These are phyloP conservation scores for Heritiera littoralis DNA, from an alignment of 345 rosid genomes.

Conservation along the genomic window DNA sequence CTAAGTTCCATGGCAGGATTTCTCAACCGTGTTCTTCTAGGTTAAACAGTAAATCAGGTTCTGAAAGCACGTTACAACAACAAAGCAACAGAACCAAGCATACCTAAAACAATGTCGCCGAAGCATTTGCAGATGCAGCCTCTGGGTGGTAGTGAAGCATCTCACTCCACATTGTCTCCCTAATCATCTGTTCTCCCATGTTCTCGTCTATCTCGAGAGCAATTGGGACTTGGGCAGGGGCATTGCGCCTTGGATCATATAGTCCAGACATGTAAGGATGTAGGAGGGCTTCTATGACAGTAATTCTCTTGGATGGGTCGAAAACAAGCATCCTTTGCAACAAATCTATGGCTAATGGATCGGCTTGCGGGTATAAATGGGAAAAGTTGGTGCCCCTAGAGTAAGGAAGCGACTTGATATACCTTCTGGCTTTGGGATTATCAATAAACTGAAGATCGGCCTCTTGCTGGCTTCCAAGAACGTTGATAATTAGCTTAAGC, in stretches of 20 bases:
- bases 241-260: slow-evolving; percentile 60
- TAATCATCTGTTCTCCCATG: slow-evolving; percentile 52
- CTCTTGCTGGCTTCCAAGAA: slow-evolving; percentile 71
- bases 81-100: slow-evolving; percentile 14
- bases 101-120: slow-evolving; percentile 6
- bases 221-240: slow-evolving; percentile 76
- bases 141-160: slow-evolving; percentile 78
- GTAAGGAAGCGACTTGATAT: slow-evolving; percentile 67
- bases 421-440: slow-evolving; percentile 62
- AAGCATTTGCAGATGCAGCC: slow-evolving; percentile 38
- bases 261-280: slow-evolving; percentile 76
- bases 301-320: slow-evolving; percentile 75
- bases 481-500: slow-evolving; percentile 69
- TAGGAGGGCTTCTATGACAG: slow-evolving; percentile 70
- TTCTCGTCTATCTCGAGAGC: slow-evolving; percentile 65
- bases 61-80: not conserved
- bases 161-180: slow-evolving; percentile 86
- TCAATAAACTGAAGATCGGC: slow-evolving; percentile 76
- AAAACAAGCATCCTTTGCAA: slow-evolving; percentile 73
- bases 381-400: slow-evolving; percentile 57
- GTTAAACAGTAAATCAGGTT: slow-evolving; percentile 9
- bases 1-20: not conserved
- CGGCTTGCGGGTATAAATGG: slow-evolving; percentile 62
- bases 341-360: slow-evolving; percentile 78
- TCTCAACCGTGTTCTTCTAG: slow-evolving; percentile 7